A percentile compares a stretch with the other conserved stretches of the same genome.
Evolutionary conservation across 208 protist genomes (phyloP).

Genomic region (Trypanosoma vivax): DNA sequence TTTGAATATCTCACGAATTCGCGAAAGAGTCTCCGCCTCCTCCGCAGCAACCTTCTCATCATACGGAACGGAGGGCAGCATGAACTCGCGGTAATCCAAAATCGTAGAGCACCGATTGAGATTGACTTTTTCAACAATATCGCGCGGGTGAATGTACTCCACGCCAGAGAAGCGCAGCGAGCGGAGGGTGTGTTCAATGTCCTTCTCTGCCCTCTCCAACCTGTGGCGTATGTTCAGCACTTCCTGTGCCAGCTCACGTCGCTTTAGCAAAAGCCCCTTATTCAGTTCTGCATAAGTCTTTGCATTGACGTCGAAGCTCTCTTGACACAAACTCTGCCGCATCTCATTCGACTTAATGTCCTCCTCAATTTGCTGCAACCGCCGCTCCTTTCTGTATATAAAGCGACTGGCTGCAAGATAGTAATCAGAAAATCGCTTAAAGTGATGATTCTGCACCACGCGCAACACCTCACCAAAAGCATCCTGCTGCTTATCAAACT

Average conservation of each 20-base stretch:
- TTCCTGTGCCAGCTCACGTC: conserved; percentile 64
- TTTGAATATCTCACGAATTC: conserved; percentile 9
- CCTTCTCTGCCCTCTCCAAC: conserved; percentile 53
- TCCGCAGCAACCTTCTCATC: conserved; percentile 31
- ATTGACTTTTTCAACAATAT: conserved; percentile 79
- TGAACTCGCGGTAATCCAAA: conserved; percentile 64
- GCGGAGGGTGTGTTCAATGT: conserved; percentile 65
- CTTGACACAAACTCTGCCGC: conserved; percentile 59
- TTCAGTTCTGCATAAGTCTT: conserved; percentile 74
- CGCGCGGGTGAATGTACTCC: conserved; percentile 66
- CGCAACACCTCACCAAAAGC: conserved; percentile 70
- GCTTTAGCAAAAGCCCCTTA: conserved; percentile 33
- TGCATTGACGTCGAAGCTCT: conserved; percentile 65
- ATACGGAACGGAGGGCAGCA: conserved; percentile 26
- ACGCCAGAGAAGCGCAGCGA: conserved; percentile 65
- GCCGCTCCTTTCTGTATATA: conserved; percentile 79
- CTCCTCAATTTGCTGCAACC: conserved; percentile 59
- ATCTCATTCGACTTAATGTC: conserved; percentile 71
- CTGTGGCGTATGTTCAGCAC: conserved; percentile 54
- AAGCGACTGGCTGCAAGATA: conserved; percentile 79
- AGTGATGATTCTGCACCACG: conserved; percentile 81
- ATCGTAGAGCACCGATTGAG: conserved; percentile 75
- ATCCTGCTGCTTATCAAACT: conserved; percentile 85
- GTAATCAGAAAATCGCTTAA: conserved; percentile 85
- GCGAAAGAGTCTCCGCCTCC: conserved; percentile 16